Base-by-base conservation (phyloP, 371 early-diverging fungal species). In the Conidiobolus incongruus region DNA sequence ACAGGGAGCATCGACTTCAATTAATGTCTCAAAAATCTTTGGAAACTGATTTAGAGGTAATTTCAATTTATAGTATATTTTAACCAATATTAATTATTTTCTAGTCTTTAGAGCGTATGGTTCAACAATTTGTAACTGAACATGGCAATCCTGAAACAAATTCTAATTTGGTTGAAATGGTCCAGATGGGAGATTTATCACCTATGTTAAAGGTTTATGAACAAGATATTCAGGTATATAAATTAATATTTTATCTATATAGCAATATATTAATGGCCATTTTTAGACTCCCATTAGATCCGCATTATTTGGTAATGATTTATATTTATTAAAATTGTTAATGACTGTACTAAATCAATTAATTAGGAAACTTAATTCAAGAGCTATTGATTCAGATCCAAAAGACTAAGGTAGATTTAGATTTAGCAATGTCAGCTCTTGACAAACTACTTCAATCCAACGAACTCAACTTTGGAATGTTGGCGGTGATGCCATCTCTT, bases 401-500 rank as follows among this genome's bases (percentile, higher is more conserved):
- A 56, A 82, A 84, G 52, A 75, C 77, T 11, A 84, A 83, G 49
- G 92, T 95, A 1, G 92, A 93, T 55, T 68, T 85, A 12, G 89
- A 83, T 42, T 55, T 82, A 7, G 89, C 92, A 21, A 80, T 94
- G 81, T 65, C 80, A 0, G 93, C 90, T 0, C 52, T 95, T 16
- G 94, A 95, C 58, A 85, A 90, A 50, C 71, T 95, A 24, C 65
- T 95, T 35, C 71, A 76, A 49, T 75, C 93, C 0, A 93, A 95
- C 58, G 94, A 95, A 53, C 72, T 95, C 41, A 95, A 93, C 48
- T 95, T 95, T 69, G 80, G 84, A 11, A 72, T 94, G 48, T 51
- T 94, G 32, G 72, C 74, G 35, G 70, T 72, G 20, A 69, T 69
- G 6, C 77, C 77, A 23, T 67, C 70, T 23, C 61, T 76, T 58